These are phyloP conservation scores for Microstegium vimineum DNA, from an alignment of 176 grass and related monocot genomes.

Conservation along the genomic window DNA sequence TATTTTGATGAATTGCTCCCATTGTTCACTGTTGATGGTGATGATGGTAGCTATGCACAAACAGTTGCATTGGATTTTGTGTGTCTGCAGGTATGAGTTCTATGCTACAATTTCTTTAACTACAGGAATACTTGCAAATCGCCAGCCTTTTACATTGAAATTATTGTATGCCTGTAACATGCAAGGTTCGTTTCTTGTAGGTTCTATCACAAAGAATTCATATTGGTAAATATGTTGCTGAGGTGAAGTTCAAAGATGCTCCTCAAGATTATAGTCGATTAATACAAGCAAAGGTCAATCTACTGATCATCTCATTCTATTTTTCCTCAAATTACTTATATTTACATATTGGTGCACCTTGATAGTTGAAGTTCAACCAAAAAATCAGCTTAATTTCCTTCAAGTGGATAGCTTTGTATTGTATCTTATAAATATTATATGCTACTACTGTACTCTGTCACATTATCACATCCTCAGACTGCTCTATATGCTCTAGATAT, in stretches of 20 bases:
- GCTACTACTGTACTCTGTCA: background rate
- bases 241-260: conserved; percentile 82
- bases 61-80: conserved; percentile 68
- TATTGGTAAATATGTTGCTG: conserved; percentile 88
- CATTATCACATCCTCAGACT: background rate
- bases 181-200: conserved; percentile 32
- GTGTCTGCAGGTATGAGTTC: conserved; percentile 70
- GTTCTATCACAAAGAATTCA: conserved; percentile 91
- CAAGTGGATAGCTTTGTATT: background rate
- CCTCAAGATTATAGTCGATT: conserved; percentile 70
- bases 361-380: background rate
- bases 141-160: background rate
- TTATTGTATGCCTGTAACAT: background rate
- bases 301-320: conserved; percentile 2
- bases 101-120: background rate
- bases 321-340: background rate
- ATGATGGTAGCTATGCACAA: conserved; percentile 72
- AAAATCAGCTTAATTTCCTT: background rate
- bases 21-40: conserved; percentile 62
- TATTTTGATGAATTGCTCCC: conserved; percentile 80
- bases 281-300: conserved; percentile 66
- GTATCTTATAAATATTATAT: background rate
- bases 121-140: background rate
- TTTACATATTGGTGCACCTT: background rate
- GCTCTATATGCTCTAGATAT: background rate